A percentile compares a stretch with the other conserved stretches of the same genome.
phyloP scores from a whole-genome alignment of 1,284 basidiomycete genomes.

The Tremellales sp. region DNA sequence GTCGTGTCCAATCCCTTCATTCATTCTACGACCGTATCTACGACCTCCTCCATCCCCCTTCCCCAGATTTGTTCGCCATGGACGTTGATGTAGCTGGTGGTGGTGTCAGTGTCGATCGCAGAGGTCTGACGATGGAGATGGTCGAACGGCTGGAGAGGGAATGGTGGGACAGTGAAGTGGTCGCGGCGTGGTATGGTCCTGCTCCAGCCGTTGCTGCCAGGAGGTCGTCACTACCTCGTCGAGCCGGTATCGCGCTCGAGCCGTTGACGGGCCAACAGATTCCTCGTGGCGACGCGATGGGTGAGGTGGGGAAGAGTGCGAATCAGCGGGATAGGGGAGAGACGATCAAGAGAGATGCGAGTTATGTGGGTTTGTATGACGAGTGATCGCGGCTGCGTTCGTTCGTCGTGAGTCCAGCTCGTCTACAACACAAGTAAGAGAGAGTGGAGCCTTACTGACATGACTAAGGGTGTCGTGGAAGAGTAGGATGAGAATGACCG shows the following conservation, averaged over 20 bases:
- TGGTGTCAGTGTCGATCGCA: background rate
- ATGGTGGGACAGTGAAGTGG: slow-evolving; percentile 28
- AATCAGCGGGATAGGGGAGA: background rate
- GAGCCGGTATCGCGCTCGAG: background rate
- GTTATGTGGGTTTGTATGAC: slow-evolving; percentile 10
- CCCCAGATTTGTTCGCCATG: background rate
- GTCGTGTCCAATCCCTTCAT: background rate
- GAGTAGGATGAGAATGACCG: too few species aligned
- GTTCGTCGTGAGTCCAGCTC: too few species aligned
- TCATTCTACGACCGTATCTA: background rate
- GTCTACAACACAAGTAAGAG: too few species aligned
- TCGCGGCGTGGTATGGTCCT: slow-evolving; percentile 30
- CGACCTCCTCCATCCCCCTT: background rate
- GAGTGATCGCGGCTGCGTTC: too few species aligned
- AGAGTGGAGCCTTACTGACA: too few species aligned
- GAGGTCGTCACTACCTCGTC: background rate
- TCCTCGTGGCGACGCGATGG: background rate
- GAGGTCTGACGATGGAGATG: background rate
- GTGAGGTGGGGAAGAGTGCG: background rate
- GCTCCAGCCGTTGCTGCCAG: slow-evolving; percentile 4
- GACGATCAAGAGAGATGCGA: slow-evolving; percentile 5
- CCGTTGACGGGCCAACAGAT: background rate
- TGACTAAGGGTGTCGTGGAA: too few species aligned
- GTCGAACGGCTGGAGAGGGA: slow-evolving; percentile 19
- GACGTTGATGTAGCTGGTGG: background rate